Evolutionary conservation across 2,329 filamentous ascomycete species (phyloP).

Genomic region (Aspergillus persii): DNA sequence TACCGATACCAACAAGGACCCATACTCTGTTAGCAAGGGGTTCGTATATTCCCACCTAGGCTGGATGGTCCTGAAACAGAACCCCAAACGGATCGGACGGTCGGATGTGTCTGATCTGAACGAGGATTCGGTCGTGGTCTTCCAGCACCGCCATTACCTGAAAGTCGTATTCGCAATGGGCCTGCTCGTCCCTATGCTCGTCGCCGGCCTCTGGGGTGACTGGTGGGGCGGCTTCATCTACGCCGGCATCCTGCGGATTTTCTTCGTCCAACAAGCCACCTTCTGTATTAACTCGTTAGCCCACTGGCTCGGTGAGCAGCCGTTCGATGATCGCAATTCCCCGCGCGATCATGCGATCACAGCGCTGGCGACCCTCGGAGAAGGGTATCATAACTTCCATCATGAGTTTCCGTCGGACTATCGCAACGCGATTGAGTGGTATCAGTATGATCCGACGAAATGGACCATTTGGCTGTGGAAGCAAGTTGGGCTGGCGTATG

Average conservation of each 20-base stretch:
- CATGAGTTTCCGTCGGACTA: slow-evolving; percentile 19
- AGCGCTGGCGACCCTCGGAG: slow-evolving; percentile 11
- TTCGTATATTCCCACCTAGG: slow-evolving; percentile 16
- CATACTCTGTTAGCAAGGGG: slow-evolving; percentile 13
- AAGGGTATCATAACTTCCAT: slow-evolving; percentile 21
- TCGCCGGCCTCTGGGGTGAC: slow-evolving; percentile 14
- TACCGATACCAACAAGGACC: slow-evolving; percentile 16
- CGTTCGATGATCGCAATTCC: slow-evolving; percentile 15
- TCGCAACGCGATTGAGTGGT: slow-evolving; percentile 17
- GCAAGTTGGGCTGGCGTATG: slow-evolving; percentile 10
- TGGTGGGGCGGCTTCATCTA: slow-evolving; percentile 34
- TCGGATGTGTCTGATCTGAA: slow-evolving; percentile 13
- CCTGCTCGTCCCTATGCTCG: slow-evolving; percentile 7
- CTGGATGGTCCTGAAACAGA: slow-evolving; percentile 18
- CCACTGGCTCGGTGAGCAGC: slow-evolving; percentile 43
- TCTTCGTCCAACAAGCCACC: slow-evolving; percentile 76
- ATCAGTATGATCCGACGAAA: slow-evolving; percentile 17
- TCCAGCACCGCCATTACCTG: slow-evolving; percentile 18
- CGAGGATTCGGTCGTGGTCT: slow-evolving; percentile 12
- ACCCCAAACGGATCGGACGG: slow-evolving; percentile 9
- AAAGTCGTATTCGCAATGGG: slow-evolving; percentile 9
- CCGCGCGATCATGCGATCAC: slow-evolving; percentile 14
- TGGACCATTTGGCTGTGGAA: slow-evolving; percentile 17
- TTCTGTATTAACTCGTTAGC: slow-evolving; percentile 80
- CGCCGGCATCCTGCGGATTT: slow-evolving; percentile 70